Conservation (phyloP, 768 basidiomycete species). For the Psilocybe azurescens region DNA sequence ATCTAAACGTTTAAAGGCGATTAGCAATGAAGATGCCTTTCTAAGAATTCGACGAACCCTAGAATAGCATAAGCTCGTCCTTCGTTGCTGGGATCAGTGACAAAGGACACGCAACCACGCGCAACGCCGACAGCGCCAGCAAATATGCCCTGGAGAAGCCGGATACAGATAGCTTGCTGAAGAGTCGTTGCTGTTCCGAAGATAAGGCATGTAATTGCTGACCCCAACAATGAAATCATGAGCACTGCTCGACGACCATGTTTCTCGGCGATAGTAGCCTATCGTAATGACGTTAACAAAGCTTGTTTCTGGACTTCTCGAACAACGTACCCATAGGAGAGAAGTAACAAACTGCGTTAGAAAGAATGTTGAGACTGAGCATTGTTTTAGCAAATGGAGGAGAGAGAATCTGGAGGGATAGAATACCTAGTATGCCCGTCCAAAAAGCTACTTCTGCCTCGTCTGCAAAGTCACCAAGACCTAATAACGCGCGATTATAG, state of each 20-base stretch:
- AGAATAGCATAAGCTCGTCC: slow-evolving; percentile 93
- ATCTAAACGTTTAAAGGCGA: slow-evolving; percentile 45
- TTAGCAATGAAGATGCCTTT: slow-evolving; percentile 12
- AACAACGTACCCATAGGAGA: slow-evolving; percentile 77
- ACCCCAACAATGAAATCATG: slow-evolving; percentile 84
- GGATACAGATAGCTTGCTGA: slow-evolving; percentile 81
- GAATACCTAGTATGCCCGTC: slow-evolving; percentile 82
- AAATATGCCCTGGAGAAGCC: slow-evolving; percentile 92
- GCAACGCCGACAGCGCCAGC: slow-evolving; percentile 96
- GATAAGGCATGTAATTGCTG: slow-evolving; percentile 74
- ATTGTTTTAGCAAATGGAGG: slow-evolving; percentile 15
- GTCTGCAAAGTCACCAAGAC: slow-evolving; percentile 71
- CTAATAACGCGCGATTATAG: slow-evolving; percentile 36
- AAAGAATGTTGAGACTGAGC: slow-evolving; percentile 82
- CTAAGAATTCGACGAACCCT: slow-evolving; percentile 51
- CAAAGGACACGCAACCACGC: slow-evolving; percentile 81
- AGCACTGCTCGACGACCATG: slow-evolving; percentile 89
- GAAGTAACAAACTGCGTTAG: slow-evolving; percentile 96
- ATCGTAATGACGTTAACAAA: slow-evolving; percentile 8
- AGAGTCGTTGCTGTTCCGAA: slow-evolving; percentile 81
- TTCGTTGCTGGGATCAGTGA: slow-evolving; percentile 94
- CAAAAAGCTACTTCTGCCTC: slow-evolving; percentile 90
- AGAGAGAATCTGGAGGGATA: slow-evolving; percentile 3
- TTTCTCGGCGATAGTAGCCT: slow-evolving; percentile 93
- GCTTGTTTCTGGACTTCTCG: slow-evolving; percentile 9